Conservation (phyloP, 192 early-diverging fungal genomes). For the Coemansia reversa region DNA sequence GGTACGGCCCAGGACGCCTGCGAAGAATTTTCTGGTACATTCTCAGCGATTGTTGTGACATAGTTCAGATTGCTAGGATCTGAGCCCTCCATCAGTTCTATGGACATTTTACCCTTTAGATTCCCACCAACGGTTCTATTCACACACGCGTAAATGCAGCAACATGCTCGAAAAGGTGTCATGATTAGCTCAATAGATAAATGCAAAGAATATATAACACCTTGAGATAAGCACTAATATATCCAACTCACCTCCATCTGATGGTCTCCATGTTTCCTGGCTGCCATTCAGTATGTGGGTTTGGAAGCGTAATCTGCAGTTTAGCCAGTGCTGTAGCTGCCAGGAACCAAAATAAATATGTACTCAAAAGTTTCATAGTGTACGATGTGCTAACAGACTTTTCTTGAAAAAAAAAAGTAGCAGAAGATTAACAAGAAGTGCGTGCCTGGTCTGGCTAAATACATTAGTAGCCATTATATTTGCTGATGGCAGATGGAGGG, state of each 20-base stretch:
- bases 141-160: background rate
- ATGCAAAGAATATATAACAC: background rate
- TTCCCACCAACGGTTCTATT: constrained; percentile 31
- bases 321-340: constrained; percentile 32
- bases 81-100: constrained; percentile 53
- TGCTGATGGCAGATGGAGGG: background rate
- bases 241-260: constrained; percentile 48
- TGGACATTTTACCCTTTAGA: constrained; percentile 37
- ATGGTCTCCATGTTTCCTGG: constrained; percentile 35
- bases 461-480: background rate
- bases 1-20: constrained; percentile 45
- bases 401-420: background rate
- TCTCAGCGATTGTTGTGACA: constrained; percentile 50
- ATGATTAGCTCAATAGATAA: background rate
- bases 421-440: background rate
- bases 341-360: constrained; percentile 19
- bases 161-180: background rate
- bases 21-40: constrained; percentile 34
- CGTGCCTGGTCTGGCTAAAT: background rate
- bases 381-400: background rate
- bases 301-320: constrained; percentile 48
- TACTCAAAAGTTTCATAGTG: constrained; percentile 12
- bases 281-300: constrained; percentile 49
- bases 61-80: constrained; percentile 38
- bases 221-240: background rate